Evolutionary conservation across 352 stramenopile species (phyloP).

Genomic region (Pythium aquatile): DNA sequence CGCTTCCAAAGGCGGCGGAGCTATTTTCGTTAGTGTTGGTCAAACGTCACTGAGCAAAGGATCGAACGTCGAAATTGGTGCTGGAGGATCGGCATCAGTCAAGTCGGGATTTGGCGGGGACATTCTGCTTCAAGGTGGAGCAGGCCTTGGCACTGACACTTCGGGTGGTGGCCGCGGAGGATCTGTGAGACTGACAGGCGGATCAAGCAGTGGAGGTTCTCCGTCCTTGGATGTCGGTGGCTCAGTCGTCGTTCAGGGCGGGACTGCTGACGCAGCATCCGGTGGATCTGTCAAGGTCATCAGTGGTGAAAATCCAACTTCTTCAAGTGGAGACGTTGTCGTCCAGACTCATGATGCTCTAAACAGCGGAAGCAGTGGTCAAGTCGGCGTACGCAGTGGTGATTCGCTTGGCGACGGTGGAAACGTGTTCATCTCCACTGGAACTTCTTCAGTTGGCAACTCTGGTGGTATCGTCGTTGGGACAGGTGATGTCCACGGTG

Average conservation of each 20-base stretch:
- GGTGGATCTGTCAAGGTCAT: conserved; percentile 46
- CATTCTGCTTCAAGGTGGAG: conserved; percentile 37
- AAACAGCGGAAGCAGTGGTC: conserved; percentile 37
- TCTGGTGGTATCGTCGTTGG: conserved; percentile 15
- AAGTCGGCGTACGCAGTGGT: conserved; percentile 22
- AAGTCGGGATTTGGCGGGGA: conserved; percentile 39
- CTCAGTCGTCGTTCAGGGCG: conserved; percentile 37
- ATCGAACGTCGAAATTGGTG: conserved; percentile 36
- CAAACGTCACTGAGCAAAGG: conserved; percentile 36
- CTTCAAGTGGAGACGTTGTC: conserved; percentile 47
- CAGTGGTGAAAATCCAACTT: conserved; percentile 40
- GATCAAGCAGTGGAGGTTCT: conserved; percentile 45
- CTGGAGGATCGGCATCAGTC: conserved; percentile 37
- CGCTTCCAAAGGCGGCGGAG: conserved; percentile 29
- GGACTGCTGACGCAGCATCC: conserved; percentile 38
- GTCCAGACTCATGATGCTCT: conserved; percentile 36
- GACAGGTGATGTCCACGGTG: conserved; percentile 14
- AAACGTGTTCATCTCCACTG: conserved; percentile 27
- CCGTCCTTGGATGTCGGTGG: conserved; percentile 40
- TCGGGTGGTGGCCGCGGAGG: conserved; percentile 43
- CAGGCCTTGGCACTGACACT: conserved; percentile 38
- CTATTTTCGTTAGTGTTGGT: conserved; percentile 42
- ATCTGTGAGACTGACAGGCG: conserved; percentile 38
- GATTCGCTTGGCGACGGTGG: conserved; percentile 20
- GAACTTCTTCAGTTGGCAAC: conserved; percentile 4